Evolutionary conservation across 768 basidiomycete species (phyloP).

Genomic region (Termitomyces sp.): DNA sequence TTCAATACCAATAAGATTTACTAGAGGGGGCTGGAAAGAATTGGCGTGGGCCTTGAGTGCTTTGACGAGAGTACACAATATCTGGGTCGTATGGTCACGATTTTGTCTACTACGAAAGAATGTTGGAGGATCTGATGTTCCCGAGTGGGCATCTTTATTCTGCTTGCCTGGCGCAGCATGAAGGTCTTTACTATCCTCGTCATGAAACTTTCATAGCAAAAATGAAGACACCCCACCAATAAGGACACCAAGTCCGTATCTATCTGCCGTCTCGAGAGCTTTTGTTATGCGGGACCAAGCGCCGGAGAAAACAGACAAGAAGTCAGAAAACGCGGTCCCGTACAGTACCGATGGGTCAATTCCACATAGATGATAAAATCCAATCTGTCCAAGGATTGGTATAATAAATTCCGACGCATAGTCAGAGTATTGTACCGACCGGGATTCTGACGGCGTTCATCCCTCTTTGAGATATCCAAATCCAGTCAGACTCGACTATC

Average conservation of each 20-base stretch:
- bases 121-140: conserved; percentile 44
- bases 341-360: conserved; percentile 50
- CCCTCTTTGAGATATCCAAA: conserved; percentile 49
- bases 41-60: conserved; percentile 19
- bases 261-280: conserved; percentile 54
- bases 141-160: conserved; percentile 62
- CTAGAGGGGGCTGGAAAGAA: conserved; percentile 30
- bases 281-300: conserved; percentile 62
- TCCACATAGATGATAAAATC: conserved; percentile 66
- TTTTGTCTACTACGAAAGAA: conserved; percentile 44
- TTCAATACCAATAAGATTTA: conserved; percentile 55
- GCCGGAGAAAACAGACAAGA: conserved; percentile 44
- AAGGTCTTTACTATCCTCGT: conserved; percentile 38
- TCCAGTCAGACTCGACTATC: conserved; percentile 60
- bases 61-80: conserved; percentile 38
- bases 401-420: neutral
- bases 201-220: no score
- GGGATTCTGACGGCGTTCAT: conserved; percentile 58
- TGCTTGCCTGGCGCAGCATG: conserved; percentile 76
- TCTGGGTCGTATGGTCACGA: conserved; percentile 39
- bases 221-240: conserved; percentile 38
- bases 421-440: conserved; percentile 32
- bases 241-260: conserved; percentile 63
- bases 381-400: conserved; percentile 39
- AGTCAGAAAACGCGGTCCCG: conserved; percentile 60